Percentiles rank a stretch among this genome's conserved stretches.
These are phyloP conservation scores for Hygrophoropsis aurantiaca DNA, from an alignment of 768 basidiomycete genomes.

Conservation along the genomic window DNA sequence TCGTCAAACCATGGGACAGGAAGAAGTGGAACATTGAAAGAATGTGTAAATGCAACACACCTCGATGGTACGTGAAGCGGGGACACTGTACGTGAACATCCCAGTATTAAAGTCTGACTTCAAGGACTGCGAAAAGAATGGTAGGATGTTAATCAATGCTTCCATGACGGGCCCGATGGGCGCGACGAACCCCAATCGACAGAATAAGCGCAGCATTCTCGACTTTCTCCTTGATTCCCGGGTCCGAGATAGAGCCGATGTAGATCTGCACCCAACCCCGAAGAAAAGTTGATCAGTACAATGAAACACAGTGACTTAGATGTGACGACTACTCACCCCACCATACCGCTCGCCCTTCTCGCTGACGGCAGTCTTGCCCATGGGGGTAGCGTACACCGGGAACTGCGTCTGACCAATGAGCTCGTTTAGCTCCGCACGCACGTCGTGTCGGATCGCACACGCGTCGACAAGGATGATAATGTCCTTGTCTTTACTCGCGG, in stretches of 20 bases:
- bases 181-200: slow-evolving; percentile 50
- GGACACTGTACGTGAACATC: slow-evolving; percentile 77
- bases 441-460: slow-evolving; percentile 73
- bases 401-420: slow-evolving; percentile 65
- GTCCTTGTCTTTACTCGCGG: too few relatives aligned
- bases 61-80: slow-evolving; percentile 59
- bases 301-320: background rate
- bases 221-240: slow-evolving; percentile 66
- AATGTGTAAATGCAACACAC: slow-evolving; percentile 40
- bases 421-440: slow-evolving; percentile 59
- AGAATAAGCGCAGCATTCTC: slow-evolving; percentile 76
- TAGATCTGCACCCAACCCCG: slow-evolving; percentile 66
- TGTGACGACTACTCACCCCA: slow-evolving; percentile 53
- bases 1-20: too few relatives aligned
- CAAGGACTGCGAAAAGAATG: slow-evolving; percentile 35
- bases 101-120: slow-evolving; percentile 88
- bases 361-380: slow-evolving; percentile 79
- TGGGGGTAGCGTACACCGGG: slow-evolving; percentile 73
- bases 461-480: slow-evolving; percentile 81
- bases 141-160: too few relatives aligned
- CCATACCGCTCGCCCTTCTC: slow-evolving; percentile 76
- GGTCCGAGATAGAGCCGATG: slow-evolving; percentile 68
- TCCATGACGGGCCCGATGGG: too few relatives aligned
- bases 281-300: slow-evolving; percentile 1
- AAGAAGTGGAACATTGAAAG: too few relatives aligned